phyloP scores from a whole-genome alignment of 106 monocot genomes.

The Hemerocallis citrina region DNA sequence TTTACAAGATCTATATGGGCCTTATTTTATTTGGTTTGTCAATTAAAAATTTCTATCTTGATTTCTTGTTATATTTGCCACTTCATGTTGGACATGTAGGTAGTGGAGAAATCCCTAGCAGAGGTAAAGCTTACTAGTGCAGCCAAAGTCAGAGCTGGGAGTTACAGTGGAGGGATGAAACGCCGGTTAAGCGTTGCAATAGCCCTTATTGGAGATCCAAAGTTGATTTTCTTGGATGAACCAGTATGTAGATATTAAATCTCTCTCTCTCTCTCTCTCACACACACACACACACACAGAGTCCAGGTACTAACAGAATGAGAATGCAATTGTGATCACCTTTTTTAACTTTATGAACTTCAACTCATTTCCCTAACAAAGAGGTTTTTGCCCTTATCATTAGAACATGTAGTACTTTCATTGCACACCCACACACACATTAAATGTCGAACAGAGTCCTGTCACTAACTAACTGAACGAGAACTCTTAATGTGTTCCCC shows the following conservation, averaged over 20 bases:
- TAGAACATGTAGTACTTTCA: too few species aligned
- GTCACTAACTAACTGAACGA: too few species aligned
- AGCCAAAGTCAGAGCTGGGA: slow-evolving; percentile 66
- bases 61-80: neutral
- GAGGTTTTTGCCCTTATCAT: too few species aligned
- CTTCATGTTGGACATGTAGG: slow-evolving; percentile 26
- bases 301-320: too few species aligned
- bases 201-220: slow-evolving; percentile 85
- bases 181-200: slow-evolving; percentile 86
- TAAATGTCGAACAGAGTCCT: too few species aligned
- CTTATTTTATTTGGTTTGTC: neutral
- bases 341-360: too few species aligned
- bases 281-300: neutral
- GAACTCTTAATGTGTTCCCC: too few species aligned
- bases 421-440: too few species aligned
- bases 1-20: neutral
- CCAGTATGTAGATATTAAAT: slow-evolving; percentile 39
- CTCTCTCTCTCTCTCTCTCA: too few species aligned
- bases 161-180: slow-evolving; percentile 95
- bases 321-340: too few species aligned
- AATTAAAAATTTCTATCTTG: neutral
- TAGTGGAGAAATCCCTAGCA: slow-evolving; percentile 55
- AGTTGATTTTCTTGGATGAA: slow-evolving; percentile 90
- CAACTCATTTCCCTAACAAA: too few species aligned
- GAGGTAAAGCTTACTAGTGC: slow-evolving; percentile 68